Conservation (phyloP, 164 flowering plant genomes). For the Kalanchoe fedtschenkoi region DNA sequence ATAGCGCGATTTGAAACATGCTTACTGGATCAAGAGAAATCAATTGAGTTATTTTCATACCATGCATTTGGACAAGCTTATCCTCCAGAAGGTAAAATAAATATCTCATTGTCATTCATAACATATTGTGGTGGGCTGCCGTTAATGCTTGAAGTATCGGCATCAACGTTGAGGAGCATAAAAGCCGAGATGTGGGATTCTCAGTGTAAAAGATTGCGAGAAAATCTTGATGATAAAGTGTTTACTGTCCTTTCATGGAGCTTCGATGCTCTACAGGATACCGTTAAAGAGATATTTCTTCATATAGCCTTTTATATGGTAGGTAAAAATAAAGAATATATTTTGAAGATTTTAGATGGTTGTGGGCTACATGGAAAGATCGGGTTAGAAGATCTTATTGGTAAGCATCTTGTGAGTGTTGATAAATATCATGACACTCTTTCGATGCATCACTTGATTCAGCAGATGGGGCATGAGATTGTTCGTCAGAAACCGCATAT, state of each 20-base stretch:
- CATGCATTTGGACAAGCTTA: neutral
- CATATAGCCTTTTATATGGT: slow-evolving; percentile 19
- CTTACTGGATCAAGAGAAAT: neutral
- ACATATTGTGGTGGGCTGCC: slow-evolving; percentile 12
- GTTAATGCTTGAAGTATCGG: slow-evolving; percentile 12
- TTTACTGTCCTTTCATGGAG: slow-evolving; percentile 11
- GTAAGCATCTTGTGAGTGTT: slow-evolving; percentile 10
- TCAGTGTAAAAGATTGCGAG: slow-evolving; percentile 6
- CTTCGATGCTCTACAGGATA: slow-evolving; percentile 10
- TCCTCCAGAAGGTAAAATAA: neutral
- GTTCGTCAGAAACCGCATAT: slow-evolving; percentile 11
- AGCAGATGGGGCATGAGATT: slow-evolving; percentile 19
- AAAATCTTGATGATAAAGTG: slow-evolving; percentile 1
- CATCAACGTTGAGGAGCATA: slow-evolving; percentile 5
- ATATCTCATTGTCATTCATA: neutral
- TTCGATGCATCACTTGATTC: slow-evolving; percentile 21
- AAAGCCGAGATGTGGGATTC: slow-evolving; percentile 11
- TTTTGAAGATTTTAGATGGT: slow-evolving; percentile 5
- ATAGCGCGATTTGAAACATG: neutral
- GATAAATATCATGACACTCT: slow-evolving; percentile 1
- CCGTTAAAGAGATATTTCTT: slow-evolving; percentile 14
- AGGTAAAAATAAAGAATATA: slow-evolving; percentile 3
- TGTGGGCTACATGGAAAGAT: slow-evolving; percentile 6
- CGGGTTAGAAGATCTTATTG: slow-evolving; percentile 12
- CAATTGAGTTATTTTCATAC: neutral